Conservation (phyloP, 2,329 filamentous ascomycete genomes). For the Ophiostoma quercus region DNA sequence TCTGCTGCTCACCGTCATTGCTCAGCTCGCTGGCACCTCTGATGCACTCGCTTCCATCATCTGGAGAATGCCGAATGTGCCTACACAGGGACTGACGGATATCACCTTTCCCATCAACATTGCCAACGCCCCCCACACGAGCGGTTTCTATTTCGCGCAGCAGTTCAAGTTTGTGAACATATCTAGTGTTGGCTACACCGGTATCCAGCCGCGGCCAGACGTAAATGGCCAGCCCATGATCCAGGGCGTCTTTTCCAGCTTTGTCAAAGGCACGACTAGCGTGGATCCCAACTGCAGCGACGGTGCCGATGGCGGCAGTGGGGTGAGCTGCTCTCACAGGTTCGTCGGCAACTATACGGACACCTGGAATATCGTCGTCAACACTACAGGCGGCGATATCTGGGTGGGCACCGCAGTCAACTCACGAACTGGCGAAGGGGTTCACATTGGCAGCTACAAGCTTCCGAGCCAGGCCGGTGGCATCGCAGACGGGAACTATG, state of each 20-base stretch:
- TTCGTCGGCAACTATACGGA: not conserved
- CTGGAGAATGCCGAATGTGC: not conserved
- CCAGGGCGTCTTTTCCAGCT: not conserved
- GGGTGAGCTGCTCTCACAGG: not conserved
- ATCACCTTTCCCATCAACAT: slow-evolving; percentile 1
- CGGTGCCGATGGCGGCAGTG: not conserved
- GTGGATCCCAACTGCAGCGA: not conserved
- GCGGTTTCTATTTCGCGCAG: not conserved
- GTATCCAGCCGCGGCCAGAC: slow-evolving; percentile 1
- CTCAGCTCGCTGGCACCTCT: not conserved
- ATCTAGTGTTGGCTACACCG: not conserved
- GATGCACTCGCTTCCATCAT: not conserved
- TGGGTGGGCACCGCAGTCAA: slow-evolving; percentile 1
- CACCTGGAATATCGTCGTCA: slow-evolving; percentile 1
- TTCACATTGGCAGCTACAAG: not conserved
- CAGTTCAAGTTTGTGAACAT: not conserved
- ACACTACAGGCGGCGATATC: not conserved
- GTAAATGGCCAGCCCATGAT: not conserved
- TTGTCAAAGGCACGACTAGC: not conserved
- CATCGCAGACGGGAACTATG: not conserved
- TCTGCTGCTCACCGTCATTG: not conserved
- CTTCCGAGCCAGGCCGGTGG: not conserved
- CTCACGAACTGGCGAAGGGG: not conserved
- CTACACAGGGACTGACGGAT: not conserved
- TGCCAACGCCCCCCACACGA: not conserved